Conservation (phyloP, 169 alveolate species). For the Eimeria maxima region DNA sequence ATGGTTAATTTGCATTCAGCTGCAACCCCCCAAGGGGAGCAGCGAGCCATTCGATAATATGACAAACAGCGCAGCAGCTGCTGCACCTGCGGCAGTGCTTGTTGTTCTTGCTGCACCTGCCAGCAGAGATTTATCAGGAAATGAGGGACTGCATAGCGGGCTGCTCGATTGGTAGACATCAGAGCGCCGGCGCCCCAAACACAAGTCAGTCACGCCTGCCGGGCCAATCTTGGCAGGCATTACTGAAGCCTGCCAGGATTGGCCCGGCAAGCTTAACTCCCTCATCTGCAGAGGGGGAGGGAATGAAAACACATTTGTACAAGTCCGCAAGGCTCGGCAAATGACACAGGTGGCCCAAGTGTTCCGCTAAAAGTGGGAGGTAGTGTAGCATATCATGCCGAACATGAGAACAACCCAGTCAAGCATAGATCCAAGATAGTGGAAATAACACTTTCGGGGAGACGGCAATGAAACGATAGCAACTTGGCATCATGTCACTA, state of each 20-base stretch:
- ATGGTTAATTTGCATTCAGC: neutral
- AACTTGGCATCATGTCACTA: neutral
- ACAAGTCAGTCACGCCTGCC: neutral
- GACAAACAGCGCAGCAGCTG: neutral
- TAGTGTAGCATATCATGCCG: neutral
- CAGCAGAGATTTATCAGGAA: neutral
- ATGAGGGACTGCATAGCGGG: neutral
- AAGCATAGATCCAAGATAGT: constrained; percentile 34
- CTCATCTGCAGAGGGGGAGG: neutral
- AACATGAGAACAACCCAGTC: constrained; percentile 24
- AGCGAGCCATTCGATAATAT: neutral
- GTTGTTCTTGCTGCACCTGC: neutral
- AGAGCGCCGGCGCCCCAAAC: constrained; percentile 5
- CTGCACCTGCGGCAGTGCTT: neutral
- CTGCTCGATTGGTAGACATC: neutral
- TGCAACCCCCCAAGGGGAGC: neutral
- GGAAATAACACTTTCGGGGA: constrained; percentile 25
- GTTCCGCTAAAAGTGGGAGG: neutral
- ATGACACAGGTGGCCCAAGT: constrained; percentile 31
- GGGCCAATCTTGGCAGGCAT: too few relatives aligned
- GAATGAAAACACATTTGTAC: neutral
- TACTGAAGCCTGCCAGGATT: neutral
- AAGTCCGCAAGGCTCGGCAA: neutral
- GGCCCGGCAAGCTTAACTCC: neutral
- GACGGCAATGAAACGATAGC: neutral